A percentile compares a stretch with the other conserved stretches of the same genome.
Evolutionary conservation across 495 filamentous ascomycete species (phyloP).

Genomic region (Clavariopsis aquatica): DNA sequence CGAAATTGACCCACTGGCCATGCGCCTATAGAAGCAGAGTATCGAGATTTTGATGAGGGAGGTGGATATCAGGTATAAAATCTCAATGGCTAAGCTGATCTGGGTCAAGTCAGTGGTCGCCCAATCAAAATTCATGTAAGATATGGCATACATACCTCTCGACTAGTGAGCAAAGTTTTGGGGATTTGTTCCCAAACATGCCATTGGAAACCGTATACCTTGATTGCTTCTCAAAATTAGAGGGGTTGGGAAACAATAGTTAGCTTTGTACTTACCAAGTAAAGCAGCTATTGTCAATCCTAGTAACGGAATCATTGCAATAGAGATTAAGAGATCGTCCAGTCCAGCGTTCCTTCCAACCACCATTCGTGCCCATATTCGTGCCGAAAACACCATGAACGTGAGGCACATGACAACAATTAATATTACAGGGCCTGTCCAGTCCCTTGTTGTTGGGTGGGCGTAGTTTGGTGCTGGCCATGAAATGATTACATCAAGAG

Average conservation of each 20-base stretch:
- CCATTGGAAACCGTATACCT: slow-evolving; percentile 34
- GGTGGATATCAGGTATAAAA: slow-evolving; percentile 31
- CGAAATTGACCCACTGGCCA: slow-evolving; percentile 31
- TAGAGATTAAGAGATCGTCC: slow-evolving; percentile 35
- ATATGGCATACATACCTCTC: slow-evolving; percentile 29
- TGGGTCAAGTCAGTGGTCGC: slow-evolving; percentile 10
- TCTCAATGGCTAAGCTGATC: slow-evolving; percentile 31
- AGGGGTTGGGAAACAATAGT: not conserved
- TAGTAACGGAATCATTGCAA: slow-evolving; percentile 31
- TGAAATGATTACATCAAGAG: slow-evolving; percentile 13
- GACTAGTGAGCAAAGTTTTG: slow-evolving; percentile 11
- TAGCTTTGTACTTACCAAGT: slow-evolving; percentile 14
- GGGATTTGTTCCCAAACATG: slow-evolving; percentile 37
- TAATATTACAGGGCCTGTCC: slow-evolving; percentile 27
- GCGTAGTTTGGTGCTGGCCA: slow-evolving; percentile 38
- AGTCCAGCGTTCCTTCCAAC: slow-evolving; percentile 34
- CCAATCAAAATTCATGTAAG: not conserved
- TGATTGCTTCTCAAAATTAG: not conserved
- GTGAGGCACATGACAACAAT: slow-evolving; percentile 22
- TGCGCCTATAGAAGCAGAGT: slow-evolving; percentile 41
- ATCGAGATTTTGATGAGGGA: slow-evolving; percentile 39
- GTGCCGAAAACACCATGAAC: slow-evolving; percentile 11
- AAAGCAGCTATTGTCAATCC: slow-evolving; percentile 26
- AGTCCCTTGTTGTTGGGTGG: slow-evolving; percentile 30
- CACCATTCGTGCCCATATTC: slow-evolving; percentile 34